phyloP scores from a whole-genome alignment of 345 rosid species.

The Euphorbia tirucalli region DNA sequence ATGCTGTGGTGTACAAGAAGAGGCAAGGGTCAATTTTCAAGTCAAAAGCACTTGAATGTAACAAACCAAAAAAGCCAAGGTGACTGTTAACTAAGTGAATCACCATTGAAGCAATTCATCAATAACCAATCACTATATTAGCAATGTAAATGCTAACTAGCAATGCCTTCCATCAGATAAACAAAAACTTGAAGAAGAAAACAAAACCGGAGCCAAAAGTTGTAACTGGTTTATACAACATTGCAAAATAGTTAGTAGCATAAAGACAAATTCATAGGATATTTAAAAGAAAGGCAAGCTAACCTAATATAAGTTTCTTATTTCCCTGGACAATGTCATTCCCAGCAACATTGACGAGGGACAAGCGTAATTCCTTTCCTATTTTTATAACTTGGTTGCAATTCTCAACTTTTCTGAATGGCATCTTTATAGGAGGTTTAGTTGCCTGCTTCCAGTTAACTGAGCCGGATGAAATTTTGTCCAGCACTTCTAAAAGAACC shows the following conservation, averaged over 20 bases:
- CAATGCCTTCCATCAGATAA: not conserved
- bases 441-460: slow-evolving; percentile 82
- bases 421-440: slow-evolving; percentile 94
- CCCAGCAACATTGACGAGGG: slow-evolving; percentile 97
- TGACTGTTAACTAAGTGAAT: not conserved
- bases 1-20: slow-evolving; percentile 49
- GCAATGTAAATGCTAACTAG: not conserved
- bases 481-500: slow-evolving; percentile 87
- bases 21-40: slow-evolving; percentile 9
- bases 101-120: not conserved
- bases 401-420: slow-evolving; percentile 85
- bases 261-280: not conserved
- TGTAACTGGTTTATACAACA: not conserved
- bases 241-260: not conserved
- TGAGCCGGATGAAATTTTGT: slow-evolving; percentile 62
- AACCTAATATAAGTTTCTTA: slow-evolving; percentile 77
- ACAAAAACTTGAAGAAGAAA: not conserved
- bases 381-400: slow-evolving; percentile 78
- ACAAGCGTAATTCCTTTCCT: slow-evolving; percentile 70
- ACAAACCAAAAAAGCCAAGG: no score
- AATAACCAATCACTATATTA: not conserved
- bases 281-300: slow-evolving; percentile 14
- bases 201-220: not conserved
- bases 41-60: not conserved
- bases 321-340: slow-evolving; percentile 93